Evolutionary conservation across 805 yeast genomes (phyloP).

Genomic region (Metschnikowia reukaufii): DNA sequence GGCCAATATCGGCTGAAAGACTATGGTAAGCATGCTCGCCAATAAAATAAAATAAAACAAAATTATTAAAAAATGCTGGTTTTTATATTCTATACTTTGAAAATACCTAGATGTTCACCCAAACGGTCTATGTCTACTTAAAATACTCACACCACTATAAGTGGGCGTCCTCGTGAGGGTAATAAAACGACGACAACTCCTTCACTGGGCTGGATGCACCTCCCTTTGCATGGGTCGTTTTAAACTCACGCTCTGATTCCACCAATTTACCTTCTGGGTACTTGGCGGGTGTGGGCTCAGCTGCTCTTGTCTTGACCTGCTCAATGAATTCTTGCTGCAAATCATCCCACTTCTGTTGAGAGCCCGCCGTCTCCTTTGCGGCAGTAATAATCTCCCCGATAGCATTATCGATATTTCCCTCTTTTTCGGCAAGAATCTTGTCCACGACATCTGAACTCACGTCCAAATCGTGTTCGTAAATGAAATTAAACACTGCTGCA

Average conservation of each 20-base stretch:
- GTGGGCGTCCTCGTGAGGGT: constrained; percentile 22
- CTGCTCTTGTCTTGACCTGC: constrained; percentile 20
- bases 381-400: constrained; percentile 17
- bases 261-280: constrained; percentile 53
- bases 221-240: constrained; percentile 51
- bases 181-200: constrained; percentile 27
- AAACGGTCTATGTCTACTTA: neutral
- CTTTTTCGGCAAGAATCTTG: constrained; percentile 9
- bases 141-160: constrained; percentile 11
- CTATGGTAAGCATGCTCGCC: too few species aligned
- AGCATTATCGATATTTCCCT: constrained; percentile 16
- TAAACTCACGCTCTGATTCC: constrained; percentile 53
- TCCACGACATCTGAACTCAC: constrained; percentile 29
- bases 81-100: neutral
- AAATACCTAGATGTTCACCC: neutral
- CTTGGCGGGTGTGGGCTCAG: constrained; percentile 32
- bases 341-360: constrained; percentile 1
- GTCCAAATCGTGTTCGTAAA: constrained; percentile 23
- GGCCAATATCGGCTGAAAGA: too few species aligned
- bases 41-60: too few species aligned
- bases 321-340: constrained; percentile 13
- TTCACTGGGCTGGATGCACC: constrained; percentile 59
- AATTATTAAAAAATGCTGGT: too few species aligned
- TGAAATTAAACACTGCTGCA: constrained; percentile 28
- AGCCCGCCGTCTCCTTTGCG: neutral